Base-by-base conservation (phyloP, 495 filamentous ascomycete genomes). In the Talaromyces ruber region DNA sequence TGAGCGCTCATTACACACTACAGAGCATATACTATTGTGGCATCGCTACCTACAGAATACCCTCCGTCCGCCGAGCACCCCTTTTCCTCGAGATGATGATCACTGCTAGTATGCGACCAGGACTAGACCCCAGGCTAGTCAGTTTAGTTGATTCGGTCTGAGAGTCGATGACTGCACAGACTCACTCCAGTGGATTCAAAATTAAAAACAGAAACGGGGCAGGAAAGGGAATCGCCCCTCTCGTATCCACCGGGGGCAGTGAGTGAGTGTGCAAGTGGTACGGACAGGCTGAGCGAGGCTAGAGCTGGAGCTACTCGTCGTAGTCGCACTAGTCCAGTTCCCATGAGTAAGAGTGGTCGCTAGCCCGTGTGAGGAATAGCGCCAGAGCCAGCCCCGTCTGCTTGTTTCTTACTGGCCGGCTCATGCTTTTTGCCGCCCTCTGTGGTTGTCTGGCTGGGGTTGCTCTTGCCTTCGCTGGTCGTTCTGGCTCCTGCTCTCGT, bases 401-500 rank as follows among this genome's bases (percentile, higher is more conserved):
- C 6, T 4, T 21, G 18, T 2, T 21, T n/a, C 43, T 22, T 2
- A 47, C 21, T 47, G n/a, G 43, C 43, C 43, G 2, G 43, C 43
- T n/a, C 24, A 1, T 28, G 50, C 50, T n/a, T 53, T 53, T 53
- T 45, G 57, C 57, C 61, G 59, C 64, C 24, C 22, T 32, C 43
- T 47, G 43, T 47, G 43, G n/a, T 47, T 47, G 43, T 47, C 43
- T 47, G 43, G 43, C 43, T 47, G 43, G 43, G 43, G 43, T 47
- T 21, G 43, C 12, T 47, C 43, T 47, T 47, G 39, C 39, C 39
- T 37, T 37, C 32, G 32, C 11, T 37, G 32, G 1, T 37, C 32
- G 32, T 37, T 37, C 32, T 53, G 22, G 54, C 66, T 57, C 60
- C 65, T 64, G 63, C 58, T 57, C 70, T 66, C 65, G 62, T 63